phyloP scores from a whole-genome alignment of 2,329 filamentous ascomycete species.

The Knufia petricola region DNA sequence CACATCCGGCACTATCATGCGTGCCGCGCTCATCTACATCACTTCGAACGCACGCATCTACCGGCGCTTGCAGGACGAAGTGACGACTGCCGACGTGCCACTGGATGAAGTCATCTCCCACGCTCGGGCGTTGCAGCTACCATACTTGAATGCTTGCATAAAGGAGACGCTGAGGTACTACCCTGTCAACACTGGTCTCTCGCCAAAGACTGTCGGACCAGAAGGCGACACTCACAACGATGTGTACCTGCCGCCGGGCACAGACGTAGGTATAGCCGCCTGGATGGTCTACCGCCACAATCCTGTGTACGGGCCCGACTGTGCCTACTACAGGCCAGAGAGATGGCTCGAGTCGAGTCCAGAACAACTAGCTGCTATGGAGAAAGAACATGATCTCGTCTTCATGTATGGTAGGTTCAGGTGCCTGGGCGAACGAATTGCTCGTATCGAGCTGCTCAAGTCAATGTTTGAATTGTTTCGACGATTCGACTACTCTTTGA shows the following conservation, averaged over 20 bases:
- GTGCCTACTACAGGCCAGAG: constrained; percentile 36
- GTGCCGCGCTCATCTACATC: constrained; percentile 14
- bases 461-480: too few species aligned
- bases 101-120: constrained; percentile 29
- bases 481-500: not conserved
- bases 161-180: too few species aligned
- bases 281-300: constrained; percentile 32
- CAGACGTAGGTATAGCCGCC: constrained; percentile 36
- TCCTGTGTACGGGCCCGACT: too few species aligned
- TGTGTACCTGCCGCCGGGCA: constrained; percentile 39
- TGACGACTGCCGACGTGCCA: not conserved
- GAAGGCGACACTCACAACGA: constrained; percentile 32
- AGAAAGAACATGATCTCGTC: constrained; percentile 23
- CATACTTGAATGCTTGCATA: too few species aligned
- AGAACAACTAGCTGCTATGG: constrained; percentile 23
- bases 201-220: constrained; percentile 29
- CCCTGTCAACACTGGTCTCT: constrained; percentile 24
- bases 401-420: constrained; percentile 26
- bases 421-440: constrained; percentile 30
- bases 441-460: constrained; percentile 1
- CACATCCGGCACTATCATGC: constrained; percentile 15
- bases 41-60: constrained; percentile 20
- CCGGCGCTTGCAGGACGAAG: not conserved
- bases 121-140: constrained; percentile 31
- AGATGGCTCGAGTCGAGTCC: constrained; percentile 35